Evolutionary conservation across 805 yeast genomes (phyloP), one percentile per base, ranked within the genome.

Genomic region (Zygotorulaspora chibaensis): DNA sequence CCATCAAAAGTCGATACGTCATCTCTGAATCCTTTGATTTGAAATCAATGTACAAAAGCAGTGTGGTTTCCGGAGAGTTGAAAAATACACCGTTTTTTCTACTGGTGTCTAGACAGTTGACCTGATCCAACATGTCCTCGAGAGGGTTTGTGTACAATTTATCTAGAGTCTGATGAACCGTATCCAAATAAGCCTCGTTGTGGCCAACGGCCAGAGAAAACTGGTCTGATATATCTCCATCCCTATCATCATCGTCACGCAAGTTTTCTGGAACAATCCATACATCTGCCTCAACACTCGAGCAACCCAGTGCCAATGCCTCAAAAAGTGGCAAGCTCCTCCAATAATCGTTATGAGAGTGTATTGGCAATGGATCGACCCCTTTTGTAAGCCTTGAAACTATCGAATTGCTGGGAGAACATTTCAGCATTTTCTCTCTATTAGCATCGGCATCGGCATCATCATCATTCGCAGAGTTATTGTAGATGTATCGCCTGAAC

Each of bases 301-400:
- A 69, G 30, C 76, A 71, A 2, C 87, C 89, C 17, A 57, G 50
- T 3, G 59, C 54, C 10, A 73, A 59, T 0, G 87, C 87, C 48
- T 81, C 83, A 42, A 76, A 70, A 2, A 83, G 66, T 0, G 87
- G 87, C 3, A 66, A 55, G 2, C 57, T 48, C 55, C 87, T 66
- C 83, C 84, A 79, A 61, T 83, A 83, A 58, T 83, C 87, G 56
- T 83, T 83, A 58, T 83, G 88, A 1, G 86, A 79, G 57, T 83
- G 88, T 18, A 81, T 67, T 4, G 55, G 44, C 8, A 58, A 31
- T 1, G 56, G 56, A 3, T 47, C 41, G 2, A 62, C 65, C 38
- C 58, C 54, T 40, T 50, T 57, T 18, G 62, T 62, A 38, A 62
- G 42, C 29, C 49, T 50, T 17, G 59, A 56, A 5, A 56, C 52